These are phyloP conservation scores for Fusarium sp. DNA, from an alignment of 2,329 filamentous ascomycete genomes.

Conservation along the genomic window DNA sequence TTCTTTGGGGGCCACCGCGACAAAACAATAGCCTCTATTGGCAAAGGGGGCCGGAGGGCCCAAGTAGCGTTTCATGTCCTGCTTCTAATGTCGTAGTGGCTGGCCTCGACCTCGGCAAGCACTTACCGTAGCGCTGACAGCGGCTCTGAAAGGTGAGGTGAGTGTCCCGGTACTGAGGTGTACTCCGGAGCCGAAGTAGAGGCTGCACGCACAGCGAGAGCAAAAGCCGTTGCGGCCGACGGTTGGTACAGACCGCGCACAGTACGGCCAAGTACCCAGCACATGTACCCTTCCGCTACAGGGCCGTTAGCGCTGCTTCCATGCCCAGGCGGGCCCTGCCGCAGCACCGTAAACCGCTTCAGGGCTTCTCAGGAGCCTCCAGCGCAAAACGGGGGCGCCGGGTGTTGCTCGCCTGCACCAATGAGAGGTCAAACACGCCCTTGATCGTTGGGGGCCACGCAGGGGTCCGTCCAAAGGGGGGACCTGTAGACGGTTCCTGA, in stretches of 20 bases:
- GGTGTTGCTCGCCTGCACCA: constrained; percentile 13
- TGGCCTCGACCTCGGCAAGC: constrained; percentile 16
- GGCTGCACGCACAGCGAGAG: neutral
- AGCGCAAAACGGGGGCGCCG: constrained; percentile 23
- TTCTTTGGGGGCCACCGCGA: constrained; percentile 4
- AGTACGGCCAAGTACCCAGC: neutral
- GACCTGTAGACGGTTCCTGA: constrained; percentile 29
- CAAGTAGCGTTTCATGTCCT: constrained; percentile 27
- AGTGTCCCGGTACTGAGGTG: neutral
- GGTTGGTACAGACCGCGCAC: neutral
- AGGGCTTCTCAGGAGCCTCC: constrained; percentile 11
- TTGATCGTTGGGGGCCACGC: constrained; percentile 19
- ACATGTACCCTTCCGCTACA: neutral
- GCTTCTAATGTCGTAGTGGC: constrained; percentile 14
- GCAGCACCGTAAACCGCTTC: constrained; percentile 33
- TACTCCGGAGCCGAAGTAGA: neutral
- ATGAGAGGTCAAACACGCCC: constrained; percentile 1
- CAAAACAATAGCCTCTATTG: constrained; percentile 12
- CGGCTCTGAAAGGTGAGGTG: neutral
- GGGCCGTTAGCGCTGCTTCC: constrained; percentile 11
- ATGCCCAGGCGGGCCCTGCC: constrained; percentile 41
- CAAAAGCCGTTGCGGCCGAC: neutral
- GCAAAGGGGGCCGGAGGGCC: constrained; percentile 17
- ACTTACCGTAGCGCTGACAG: constrained; percentile 26
- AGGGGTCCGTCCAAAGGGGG: constrained; percentile 8